Evolutionary conservation across 2,329 filamentous ascomycete species (phyloP), one percentile per base, ranked within the genome.

Genomic region (Sclerotinia subarctica): DNA sequence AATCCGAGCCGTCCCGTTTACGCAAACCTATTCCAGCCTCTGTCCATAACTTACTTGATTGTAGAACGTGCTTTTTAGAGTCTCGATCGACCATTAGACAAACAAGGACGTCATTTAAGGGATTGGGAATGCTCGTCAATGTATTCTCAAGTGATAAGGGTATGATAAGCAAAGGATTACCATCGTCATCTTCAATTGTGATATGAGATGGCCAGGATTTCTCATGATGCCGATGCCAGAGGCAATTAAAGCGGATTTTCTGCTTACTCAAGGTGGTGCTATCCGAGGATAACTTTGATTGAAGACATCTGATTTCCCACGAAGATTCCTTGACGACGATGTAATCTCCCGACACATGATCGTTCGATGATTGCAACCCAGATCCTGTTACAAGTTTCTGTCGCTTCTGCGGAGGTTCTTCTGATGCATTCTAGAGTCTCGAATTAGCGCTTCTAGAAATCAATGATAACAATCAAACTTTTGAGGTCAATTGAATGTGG

Each of bases 41-140:
- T 6, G 74, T 74, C 73, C 75, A 77, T 19, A 77, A 47, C 60
- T 70, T 72, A n/a, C 75, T 63, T 72, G 67, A 13, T 60, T 58
- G 47, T 62, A 74, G 42, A 70, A 52, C 71, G 70, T 19, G 74
- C 52, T 69, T 75, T n/a, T 62, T 72, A 17, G 66, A 70, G n/a
- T 73, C 67, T 32, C 58, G 66, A 52, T 74, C 35, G 13, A 76
- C 69, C 21, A 63, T 56, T 13, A 76, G 56, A 10, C 75, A 73
- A 5, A 74, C 6, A 32, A 69, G 67, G 21, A 77, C 59, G 66
- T 76, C 76, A 49, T 73, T 68, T 24, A 70, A 57, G 35, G 46
- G 17, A 26, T 47, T 44, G 8, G 17, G 46, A 38, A 49, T 51
- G 26, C 11, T 47, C 47, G 26, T 67, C 17, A 13, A 67, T 46